Evolutionary conservation across 805 yeast species (phyloP), one percentile per base, ranked within the genome.

Genomic region (Millerozyma acaciae): DNA sequence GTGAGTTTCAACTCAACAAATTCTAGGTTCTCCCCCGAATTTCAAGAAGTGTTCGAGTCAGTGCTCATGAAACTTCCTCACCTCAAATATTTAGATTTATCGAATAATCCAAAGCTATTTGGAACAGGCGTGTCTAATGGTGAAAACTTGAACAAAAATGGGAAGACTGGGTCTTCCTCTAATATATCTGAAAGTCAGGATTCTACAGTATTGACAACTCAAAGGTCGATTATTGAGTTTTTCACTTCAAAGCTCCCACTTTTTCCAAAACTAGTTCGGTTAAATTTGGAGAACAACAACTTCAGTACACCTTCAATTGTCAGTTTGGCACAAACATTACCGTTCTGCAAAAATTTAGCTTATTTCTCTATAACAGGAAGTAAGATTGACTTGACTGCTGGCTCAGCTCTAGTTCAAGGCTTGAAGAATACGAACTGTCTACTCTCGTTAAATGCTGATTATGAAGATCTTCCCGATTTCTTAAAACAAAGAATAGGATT

Each of bases 401-500:
- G 77, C 13, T 76, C 83, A 3, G 73, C 89, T 0, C 57, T 89
- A 20, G 75, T 84, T 33, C 76, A 78, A 28, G 81, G 86, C 3
- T 76, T 83, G n/a, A 76, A 78, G 48, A 68, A 73, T 33, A 76
- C 88, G 0, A 69, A 70, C 16, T 70, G 80, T n/a, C 60, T 89
- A 28, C 74, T 78, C 32, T 76, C 79, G 10, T 57, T 86, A 24
- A 93, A 83, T 44, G 65, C 84, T 32, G 89, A 84, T 45, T 70
- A 70, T 37, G 78, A 70, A 14, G 57, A 67, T 14, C 68, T 84
- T 43, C 80, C 89, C 8, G 75, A 72, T 33, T 65, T 70, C 31
- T 70, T 81, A 42, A 78, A 75, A 47, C 84, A 87, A 26, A 74
- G 79, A 47, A 74, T 88, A 38, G 93, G 94, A 1, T 69, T 84